Evolutionary conservation across 306 rosid genomes (phyloP).

Genomic region (Fragaria ananassa): DNA sequence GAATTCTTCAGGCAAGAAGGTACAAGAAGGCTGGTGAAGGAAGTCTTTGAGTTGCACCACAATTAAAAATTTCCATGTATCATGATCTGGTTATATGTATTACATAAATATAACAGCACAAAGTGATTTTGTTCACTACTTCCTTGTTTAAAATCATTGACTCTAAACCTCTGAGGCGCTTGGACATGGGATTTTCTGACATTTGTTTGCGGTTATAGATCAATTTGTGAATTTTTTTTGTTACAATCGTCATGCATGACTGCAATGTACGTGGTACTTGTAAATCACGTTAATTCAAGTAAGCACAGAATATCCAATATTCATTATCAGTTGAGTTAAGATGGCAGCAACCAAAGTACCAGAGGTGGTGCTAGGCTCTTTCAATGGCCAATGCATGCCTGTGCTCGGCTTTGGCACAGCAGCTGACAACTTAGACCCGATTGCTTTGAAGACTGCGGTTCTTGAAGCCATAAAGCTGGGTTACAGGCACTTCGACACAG

Average conservation of each 20-base stretch:
- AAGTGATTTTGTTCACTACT: neutral
- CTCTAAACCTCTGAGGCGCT: neutral
- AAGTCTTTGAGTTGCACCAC: slow-evolving; percentile 34
- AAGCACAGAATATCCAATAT: neutral
- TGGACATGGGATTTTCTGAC: neutral
- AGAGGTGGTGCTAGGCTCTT: slow-evolving; percentile 6
- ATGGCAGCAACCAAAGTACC: slow-evolving; percentile 4
- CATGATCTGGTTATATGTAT: neutral
- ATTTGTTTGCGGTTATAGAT: neutral
- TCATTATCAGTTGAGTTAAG: neutral
- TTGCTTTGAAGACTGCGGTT: neutral
- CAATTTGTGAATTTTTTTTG: neutral
- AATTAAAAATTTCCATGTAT: neutral
- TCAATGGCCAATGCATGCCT: neutral
- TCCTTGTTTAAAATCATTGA: neutral
- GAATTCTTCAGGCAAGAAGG: slow-evolving; percentile 45
- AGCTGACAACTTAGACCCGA: neutral
- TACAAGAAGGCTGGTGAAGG: slow-evolving; percentile 34
- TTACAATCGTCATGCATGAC: neutral
- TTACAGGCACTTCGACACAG: slow-evolving; percentile 32
- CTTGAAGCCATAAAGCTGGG: slow-evolving; percentile 28
- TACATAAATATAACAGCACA: neutral
- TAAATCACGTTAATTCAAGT: neutral
- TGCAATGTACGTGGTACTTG: neutral
- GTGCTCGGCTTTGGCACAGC: slow-evolving; percentile 4